Percentiles rank a stretch among this genome's conserved stretches.
Evolutionary conservation across 2,329 filamentous ascomycete species (phyloP).

Genomic region (Colletotrichum lindemuthianum): DNA sequence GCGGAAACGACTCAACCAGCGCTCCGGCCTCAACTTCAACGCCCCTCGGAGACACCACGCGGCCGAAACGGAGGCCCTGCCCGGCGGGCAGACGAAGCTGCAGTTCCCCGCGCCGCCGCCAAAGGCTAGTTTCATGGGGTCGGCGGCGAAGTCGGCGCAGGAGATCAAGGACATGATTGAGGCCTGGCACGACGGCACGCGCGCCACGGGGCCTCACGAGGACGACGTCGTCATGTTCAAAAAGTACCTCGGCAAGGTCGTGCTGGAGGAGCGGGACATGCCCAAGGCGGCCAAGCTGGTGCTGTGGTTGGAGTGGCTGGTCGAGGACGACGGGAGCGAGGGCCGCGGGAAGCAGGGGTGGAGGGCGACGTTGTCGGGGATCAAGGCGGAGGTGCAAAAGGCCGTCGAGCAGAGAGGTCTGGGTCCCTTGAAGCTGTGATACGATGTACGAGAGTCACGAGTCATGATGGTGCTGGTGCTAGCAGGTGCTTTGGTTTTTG

Average conservation of each 20-base stretch:
- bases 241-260: constrained; percentile 77
- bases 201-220: constrained; percentile 77
- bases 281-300: constrained; percentile 77
- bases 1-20: constrained; percentile 68
- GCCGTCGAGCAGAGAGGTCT: constrained; percentile 68
- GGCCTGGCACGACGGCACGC: constrained; percentile 80
- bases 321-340: constrained; percentile 57
- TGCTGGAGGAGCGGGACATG: constrained; percentile 80
- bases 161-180: constrained; percentile 80
- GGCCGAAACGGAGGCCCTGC: constrained; percentile 33
- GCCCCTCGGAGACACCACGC: constrained; percentile 43
- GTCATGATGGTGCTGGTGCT: constrained; percentile 16
- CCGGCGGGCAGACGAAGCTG: constrained; percentile 54
- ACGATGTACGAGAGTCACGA: constrained; percentile 11
- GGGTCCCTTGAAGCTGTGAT: constrained; percentile 59
- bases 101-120: constrained; percentile 58
- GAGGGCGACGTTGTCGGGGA: constrained; percentile 53
- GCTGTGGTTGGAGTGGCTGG: constrained; percentile 71
- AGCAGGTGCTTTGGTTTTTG: background rate
- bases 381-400: constrained; percentile 62
- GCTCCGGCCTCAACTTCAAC: constrained; percentile 59
- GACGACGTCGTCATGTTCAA: constrained; percentile 81
- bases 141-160: constrained; percentile 51
- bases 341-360: constrained; percentile 55
- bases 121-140: constrained; percentile 58